Conservation (phyloP, 495 filamentous ascomycete genomes). For the Aeminium ludgeri region DNA sequence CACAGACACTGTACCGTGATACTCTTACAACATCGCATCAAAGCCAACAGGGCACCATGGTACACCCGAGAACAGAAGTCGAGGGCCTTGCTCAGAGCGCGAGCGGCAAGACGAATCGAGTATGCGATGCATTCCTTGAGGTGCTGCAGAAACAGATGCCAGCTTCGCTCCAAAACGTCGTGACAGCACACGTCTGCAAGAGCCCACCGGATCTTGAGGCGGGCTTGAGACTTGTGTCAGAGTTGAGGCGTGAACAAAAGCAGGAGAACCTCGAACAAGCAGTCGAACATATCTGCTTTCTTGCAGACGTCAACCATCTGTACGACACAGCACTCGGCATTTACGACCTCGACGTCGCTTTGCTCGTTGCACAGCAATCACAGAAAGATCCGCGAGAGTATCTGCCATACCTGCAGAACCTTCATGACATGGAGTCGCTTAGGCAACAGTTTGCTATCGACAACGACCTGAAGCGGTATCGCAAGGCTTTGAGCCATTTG, state of each 20-base stretch:
- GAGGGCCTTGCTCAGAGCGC: too few species aligned
- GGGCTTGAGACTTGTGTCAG: slow-evolving; percentile 59
- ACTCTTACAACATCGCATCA: too few species aligned
- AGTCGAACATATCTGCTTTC: slow-evolving; percentile 90
- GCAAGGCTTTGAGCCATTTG: slow-evolving; percentile 65
- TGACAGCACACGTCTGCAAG: slow-evolving; percentile 91
- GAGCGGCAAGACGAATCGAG: slow-evolving; percentile 73
- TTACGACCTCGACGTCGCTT: slow-evolving; percentile 76
- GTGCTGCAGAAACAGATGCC: slow-evolving; percentile 44
- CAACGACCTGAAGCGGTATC: slow-evolving; percentile 56
- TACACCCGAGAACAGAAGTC: too few species aligned
- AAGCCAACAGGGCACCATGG: neutral
- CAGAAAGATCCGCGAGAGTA: slow-evolving; percentile 95
- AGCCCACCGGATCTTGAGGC: slow-evolving; percentile 75
- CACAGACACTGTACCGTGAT: slow-evolving; percentile 82
- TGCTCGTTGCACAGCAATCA: slow-evolving; percentile 85
- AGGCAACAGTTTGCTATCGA: slow-evolving; percentile 73
- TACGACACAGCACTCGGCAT: slow-evolving; percentile 81
- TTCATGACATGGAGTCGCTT: slow-evolving; percentile 52
- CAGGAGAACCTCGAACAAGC: slow-evolving; percentile 60
- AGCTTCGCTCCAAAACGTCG: slow-evolving; percentile 72
- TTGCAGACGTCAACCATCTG: slow-evolving; percentile 82
- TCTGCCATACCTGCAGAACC: slow-evolving; percentile 74
- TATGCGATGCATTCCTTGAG: slow-evolving; percentile 72
- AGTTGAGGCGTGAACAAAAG: slow-evolving; percentile 33